Evolutionary conservation across 2,329 filamentous ascomycete genomes (phyloP).

Genomic region (Fusarium humuli): DNA sequence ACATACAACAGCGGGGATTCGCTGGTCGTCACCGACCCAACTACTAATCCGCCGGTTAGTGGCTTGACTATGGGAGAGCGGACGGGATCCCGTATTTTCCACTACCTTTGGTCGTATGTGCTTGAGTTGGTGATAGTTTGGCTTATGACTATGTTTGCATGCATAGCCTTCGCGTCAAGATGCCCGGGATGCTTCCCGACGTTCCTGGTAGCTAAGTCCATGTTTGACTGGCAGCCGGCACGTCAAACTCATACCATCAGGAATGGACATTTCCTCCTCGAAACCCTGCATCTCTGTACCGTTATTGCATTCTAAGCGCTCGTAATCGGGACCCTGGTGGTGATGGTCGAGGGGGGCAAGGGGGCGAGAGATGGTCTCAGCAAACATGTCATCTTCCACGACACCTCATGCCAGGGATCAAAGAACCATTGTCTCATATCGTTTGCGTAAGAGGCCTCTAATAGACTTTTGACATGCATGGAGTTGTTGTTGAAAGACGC

Average conservation of each 20-base stretch:
- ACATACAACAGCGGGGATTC: slow-evolving; percentile 41
- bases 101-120: slow-evolving; percentile 41
- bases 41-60: slow-evolving; percentile 38
- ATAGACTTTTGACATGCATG: not conserved
- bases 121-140: not conserved
- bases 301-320: slow-evolving; percentile 1
- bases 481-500: not conserved
- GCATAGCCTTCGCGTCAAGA: not conserved
- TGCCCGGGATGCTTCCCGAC: slow-evolving; percentile 18
- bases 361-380: not conserved
- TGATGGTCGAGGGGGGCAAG: not conserved
- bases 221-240: not conserved
- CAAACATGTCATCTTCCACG: slow-evolving; percentile 1
- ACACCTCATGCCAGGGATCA: slow-evolving; percentile 2
- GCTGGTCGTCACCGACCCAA: slow-evolving; percentile 40
- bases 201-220: slow-evolving; percentile 6
- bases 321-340: not conserved
- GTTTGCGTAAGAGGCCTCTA: not conserved
- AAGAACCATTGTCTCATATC: not conserved
- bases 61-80: slow-evolving; percentile 38
- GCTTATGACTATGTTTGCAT: not conserved
- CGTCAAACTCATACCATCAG: not conserved
- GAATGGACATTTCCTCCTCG: not conserved
- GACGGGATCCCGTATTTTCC: slow-evolving; percentile 42
- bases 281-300: not conserved